Evolutionary conservation across 2,329 filamentous ascomycete species (phyloP).

Genomic region (Aspergillus nomiae): DNA sequence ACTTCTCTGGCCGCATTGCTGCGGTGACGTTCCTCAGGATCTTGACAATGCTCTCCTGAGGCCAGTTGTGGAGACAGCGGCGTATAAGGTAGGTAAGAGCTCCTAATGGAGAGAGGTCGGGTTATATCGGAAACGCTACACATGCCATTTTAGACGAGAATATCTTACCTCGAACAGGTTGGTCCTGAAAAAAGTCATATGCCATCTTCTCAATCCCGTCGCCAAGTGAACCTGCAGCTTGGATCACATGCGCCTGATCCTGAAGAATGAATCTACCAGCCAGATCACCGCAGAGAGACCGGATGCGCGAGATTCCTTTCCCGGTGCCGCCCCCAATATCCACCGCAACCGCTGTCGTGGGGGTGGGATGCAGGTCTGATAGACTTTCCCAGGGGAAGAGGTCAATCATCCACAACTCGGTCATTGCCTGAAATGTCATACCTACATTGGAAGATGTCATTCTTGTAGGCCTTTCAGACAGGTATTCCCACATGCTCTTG

Average conservation of each 20-base stretch:
- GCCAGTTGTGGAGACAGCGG: background rate
- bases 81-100: background rate
- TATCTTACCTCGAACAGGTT: slow-evolving; percentile 43
- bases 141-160: fast-evolving
- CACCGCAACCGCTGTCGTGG: background rate
- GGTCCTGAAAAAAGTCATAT: background rate
- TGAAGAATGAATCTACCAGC: background rate
- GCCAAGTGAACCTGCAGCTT: background rate
- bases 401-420: background rate
- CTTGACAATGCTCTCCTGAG: background rate
- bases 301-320: background rate
- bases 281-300: background rate
- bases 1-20: background rate
- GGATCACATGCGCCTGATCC: background rate
- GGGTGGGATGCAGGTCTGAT: too few species aligned
- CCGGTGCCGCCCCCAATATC: background rate
- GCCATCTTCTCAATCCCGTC: background rate
- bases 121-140: background rate
- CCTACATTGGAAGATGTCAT: background rate
- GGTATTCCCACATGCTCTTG: background rate
- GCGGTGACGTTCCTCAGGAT: background rate
- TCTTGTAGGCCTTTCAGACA: background rate
- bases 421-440: background rate
- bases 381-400: background rate
- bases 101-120: background rate